Evolutionary conservation across 768 basidiomycete genomes (phyloP).

Genomic region (Boletus patriciae): DNA sequence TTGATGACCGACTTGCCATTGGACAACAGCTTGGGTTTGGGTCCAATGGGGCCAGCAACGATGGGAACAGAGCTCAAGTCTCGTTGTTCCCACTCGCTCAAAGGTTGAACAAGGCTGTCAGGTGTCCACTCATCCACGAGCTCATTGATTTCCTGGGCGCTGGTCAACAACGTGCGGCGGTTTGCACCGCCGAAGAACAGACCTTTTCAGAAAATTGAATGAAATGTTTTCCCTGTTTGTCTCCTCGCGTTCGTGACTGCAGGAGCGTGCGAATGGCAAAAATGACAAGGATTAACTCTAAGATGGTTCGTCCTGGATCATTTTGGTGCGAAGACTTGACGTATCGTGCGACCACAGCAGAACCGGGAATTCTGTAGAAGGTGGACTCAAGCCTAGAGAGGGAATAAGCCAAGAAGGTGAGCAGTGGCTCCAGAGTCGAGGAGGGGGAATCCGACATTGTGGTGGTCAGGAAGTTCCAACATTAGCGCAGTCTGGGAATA

Average conservation of each 20-base stretch:
- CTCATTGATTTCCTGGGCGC: slow-evolving; percentile 86
- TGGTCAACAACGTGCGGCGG: neutral
- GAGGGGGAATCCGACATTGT: slow-evolving; percentile 38
- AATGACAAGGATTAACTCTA: slow-evolving; percentile 84
- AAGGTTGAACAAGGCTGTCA: slow-evolving; percentile 71
- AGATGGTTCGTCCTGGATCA: slow-evolving; percentile 87
- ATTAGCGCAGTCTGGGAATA: neutral
- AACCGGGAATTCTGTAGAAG: slow-evolving; percentile 78
- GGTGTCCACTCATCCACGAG: slow-evolving; percentile 95
- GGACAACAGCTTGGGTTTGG: slow-evolving; percentile 74
- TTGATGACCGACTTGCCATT: slow-evolving; percentile 79
- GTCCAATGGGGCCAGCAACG: slow-evolving; percentile 76
- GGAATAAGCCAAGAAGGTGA: slow-evolving; percentile 63
- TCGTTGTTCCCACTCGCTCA: slow-evolving; percentile 55
- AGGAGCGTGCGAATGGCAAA: slow-evolving; percentile 91
- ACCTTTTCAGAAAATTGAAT: slow-evolving; percentile 92
- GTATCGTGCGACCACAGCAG: slow-evolving; percentile 83
- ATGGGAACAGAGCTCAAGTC: slow-evolving; percentile 78
- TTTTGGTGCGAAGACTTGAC: slow-evolving; percentile 94
- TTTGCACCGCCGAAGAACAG: slow-evolving; percentile 9
- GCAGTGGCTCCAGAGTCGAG: slow-evolving; percentile 49
- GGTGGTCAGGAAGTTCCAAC: slow-evolving; percentile 11
- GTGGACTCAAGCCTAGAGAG: slow-evolving; percentile 58
- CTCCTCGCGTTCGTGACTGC: slow-evolving; percentile 85
- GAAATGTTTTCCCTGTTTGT: slow-evolving; percentile 82